Conservation (phyloP, 2,329 filamentous ascomycete genomes). For the Trichophyton verrucosum region DNA sequence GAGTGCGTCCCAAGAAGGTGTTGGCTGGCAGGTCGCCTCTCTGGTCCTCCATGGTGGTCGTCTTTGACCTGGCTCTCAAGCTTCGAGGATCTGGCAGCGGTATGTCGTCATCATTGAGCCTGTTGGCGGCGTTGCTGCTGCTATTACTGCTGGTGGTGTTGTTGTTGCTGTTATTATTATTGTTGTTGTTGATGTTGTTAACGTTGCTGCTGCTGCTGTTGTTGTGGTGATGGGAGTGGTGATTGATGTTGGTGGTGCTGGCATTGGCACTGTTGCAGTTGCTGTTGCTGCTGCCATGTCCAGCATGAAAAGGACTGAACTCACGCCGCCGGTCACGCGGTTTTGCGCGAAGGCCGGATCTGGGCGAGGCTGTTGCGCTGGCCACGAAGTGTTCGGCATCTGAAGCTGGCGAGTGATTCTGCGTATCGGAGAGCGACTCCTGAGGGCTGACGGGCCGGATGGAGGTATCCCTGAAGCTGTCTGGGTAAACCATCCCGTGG, state of each 20-base stretch:
- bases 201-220: no score
- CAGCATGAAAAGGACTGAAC: conserved; percentile 20
- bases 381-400: conserved; percentile 23
- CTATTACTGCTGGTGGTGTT: no score
- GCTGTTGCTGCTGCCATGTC: not conserved
- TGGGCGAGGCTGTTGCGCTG: conserved; percentile 26
- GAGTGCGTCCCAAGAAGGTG: conserved; percentile 22
- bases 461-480: conserved; percentile 33
- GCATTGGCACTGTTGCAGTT: no score
- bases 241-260: no score
- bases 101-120: conserved; percentile 22
- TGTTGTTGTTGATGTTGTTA: no score
- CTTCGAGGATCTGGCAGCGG: conserved; percentile 21
- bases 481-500: conserved; percentile 36
- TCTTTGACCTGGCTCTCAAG: conserved; percentile 29
- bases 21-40: conserved; percentile 27
- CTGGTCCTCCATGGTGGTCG: conserved; percentile 33
- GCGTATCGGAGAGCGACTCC: conserved; percentile 27
- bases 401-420: conserved; percentile 28
- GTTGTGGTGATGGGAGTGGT: no score
- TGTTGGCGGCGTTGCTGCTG: not conserved
- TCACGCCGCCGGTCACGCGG: conserved; percentile 24
- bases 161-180: no score
- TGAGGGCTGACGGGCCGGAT: conserved; percentile 36
- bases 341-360: conserved; percentile 24